A percentile compares a stretch with the other conserved stretches of the same genome.
These are phyloP conservation scores for Colletotrichum cuscutae DNA, from an alignment of 2,329 filamentous ascomycete species.

Conservation along the genomic window DNA sequence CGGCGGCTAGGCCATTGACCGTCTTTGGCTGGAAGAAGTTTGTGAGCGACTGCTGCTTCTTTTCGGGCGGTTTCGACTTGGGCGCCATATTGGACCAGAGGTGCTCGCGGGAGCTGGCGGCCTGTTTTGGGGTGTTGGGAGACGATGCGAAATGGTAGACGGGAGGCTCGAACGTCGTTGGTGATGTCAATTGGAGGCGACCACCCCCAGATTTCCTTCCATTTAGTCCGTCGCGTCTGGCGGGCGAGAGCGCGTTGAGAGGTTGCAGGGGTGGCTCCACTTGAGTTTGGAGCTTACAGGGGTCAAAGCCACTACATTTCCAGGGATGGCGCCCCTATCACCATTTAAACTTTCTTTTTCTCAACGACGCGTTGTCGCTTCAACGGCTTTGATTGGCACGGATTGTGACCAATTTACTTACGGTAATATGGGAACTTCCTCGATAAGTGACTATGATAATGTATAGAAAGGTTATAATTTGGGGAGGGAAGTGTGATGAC, in stretches of 20 bases:
- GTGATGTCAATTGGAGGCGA: slow-evolving; percentile 24
- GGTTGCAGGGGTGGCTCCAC: slow-evolving; percentile 18
- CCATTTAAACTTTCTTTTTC: slow-evolving; percentile 30
- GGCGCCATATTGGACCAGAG: slow-evolving; percentile 17
- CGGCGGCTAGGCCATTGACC: slow-evolving; percentile 55
- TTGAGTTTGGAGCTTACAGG: slow-evolving; percentile 3
- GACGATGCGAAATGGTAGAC: background rate
- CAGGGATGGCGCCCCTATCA: slow-evolving; percentile 15
- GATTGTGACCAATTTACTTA: background rate
- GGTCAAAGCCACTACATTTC: slow-evolving; percentile 6
- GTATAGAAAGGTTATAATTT: background rate
- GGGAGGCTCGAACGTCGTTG: background rate
- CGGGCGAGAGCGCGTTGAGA: slow-evolving; percentile 30
- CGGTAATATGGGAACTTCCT: too few species aligned
- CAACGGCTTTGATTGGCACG: background rate
- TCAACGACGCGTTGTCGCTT: slow-evolving; percentile 9
- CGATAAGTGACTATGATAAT: too few species aligned
- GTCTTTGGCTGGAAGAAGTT: slow-evolving; percentile 82
- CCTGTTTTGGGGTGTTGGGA: background rate
- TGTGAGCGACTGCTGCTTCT: slow-evolving; percentile 85
- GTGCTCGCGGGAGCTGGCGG: background rate
- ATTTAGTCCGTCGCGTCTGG: slow-evolving; percentile 20
- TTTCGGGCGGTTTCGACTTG: slow-evolving; percentile 52
- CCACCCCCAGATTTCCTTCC: slow-evolving; percentile 15
- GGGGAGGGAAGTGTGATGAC: background rate